These are phyloP conservation scores for Amanita rimosa DNA, from an alignment of 768 basidiomycete genomes.

Conservation along the genomic window DNA sequence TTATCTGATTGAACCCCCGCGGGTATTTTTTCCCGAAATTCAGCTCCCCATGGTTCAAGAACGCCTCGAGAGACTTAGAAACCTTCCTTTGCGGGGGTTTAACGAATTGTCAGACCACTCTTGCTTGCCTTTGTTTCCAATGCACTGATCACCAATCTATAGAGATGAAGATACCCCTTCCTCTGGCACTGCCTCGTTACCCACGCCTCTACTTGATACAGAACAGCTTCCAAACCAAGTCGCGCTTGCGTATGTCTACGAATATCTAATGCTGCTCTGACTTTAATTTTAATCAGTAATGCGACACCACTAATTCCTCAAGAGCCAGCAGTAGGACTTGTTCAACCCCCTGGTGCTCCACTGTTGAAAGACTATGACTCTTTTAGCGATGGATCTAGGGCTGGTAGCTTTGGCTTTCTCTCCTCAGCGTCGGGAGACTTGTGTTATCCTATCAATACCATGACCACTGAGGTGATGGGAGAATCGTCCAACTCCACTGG, in stretches of 20 bases:
- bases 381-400: conserved; percentile 47
- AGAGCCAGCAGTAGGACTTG: conserved; percentile 14
- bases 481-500: conserved; percentile 2
- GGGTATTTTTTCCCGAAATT: background rate
- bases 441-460: background rate
- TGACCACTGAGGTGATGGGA: conserved; percentile 1
- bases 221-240: background rate
- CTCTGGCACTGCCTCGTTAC: conserved; percentile 21
- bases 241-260: conserved; percentile 1
- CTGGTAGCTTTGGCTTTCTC: conserved; percentile 40
- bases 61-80: conserved; percentile 11
- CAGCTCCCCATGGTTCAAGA: conserved; percentile 15
- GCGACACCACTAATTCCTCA: conserved; percentile 9
- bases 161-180: conserved; percentile 20
- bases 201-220: conserved; percentile 15
- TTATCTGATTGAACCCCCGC: background rate
- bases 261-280: background rate
- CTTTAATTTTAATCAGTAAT: conserved; percentile 9
- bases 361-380: conserved; percentile 44
- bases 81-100: conserved; percentile 12
- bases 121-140: conserved; percentile 2
- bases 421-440: conserved; percentile 17
- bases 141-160: conserved; percentile 5
- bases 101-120: conserved; percentile 10
- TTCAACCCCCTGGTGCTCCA: conserved; percentile 32